Base-by-base conservation (phyloP, 805 yeast genomes). In the Metschnikowia shivogae region DNA sequence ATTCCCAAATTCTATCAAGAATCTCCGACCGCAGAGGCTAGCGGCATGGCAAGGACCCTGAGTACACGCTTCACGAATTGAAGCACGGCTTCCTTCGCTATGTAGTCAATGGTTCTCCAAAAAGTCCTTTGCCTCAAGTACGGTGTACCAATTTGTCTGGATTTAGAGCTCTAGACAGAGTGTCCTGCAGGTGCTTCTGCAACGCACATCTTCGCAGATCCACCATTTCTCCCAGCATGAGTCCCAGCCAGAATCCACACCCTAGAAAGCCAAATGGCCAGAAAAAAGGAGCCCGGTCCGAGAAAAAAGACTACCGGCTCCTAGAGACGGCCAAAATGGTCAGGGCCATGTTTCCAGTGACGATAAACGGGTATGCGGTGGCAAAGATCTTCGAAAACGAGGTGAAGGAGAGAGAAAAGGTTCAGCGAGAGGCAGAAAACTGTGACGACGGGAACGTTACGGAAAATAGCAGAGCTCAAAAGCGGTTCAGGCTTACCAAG, bases 271-370 rank as follows among this genome's bases (percentile, higher is more conserved):
- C n/a, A 30, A 28, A 9, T 43, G 38, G 38, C 47, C 50, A 19
- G 43, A 28, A n/a, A 36, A 27, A 36, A 20, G 11, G 43, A 43
- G 28, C 28, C 10, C 24, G 24, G 27, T 8, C 22, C 26, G 43
- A 37, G 2, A 9, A 47, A 1, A 55, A 57, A 27, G 62, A 59
- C 36, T 56, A 55, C 36, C 56, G 61, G 44, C 56, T 56, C 34
- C 57, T 53, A 10, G 70, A 70, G 48, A 51, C 68, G n/a, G 57
- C 58, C 38, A 69, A 70, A 45, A 56, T 70, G 17, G 46, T 65
- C 26, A 59, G 59, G 31, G 52, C 56, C 14, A 61, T 57, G 47
- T 54, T 51, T 14, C 74, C 73, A 6, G 55, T 69, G 9, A 68
- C 74, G 10, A 56, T 70, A 29, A 70, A 70, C 48, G 74, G 74